Evolutionary conservation across 805 yeast genomes (phyloP).

Genomic region (Saccharomycopsis oosterbeekiorum): DNA sequence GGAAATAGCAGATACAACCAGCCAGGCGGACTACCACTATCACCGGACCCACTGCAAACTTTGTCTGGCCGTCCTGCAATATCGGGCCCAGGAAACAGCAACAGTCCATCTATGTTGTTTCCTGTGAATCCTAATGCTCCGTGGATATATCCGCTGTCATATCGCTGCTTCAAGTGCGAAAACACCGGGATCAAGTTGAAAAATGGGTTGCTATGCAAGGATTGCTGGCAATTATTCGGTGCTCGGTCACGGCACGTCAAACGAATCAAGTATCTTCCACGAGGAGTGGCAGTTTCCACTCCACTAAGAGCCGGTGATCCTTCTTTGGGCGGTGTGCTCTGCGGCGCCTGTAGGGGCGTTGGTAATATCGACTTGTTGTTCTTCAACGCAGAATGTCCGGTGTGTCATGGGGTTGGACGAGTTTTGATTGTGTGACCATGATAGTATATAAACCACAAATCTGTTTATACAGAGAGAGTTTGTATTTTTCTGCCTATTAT

Average conservation of each 20-base stretch:
- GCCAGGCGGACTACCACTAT: neutral
- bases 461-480: no score
- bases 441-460: no score
- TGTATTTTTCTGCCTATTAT: neutral
- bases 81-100: conserved; percentile 6
- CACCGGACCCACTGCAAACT: neutral
- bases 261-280: conserved; percentile 13
- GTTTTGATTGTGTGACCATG: conserved; percentile 20
- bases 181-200: conserved; percentile 60
- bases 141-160: conserved; percentile 56
- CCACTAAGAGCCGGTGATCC: conserved; percentile 70
- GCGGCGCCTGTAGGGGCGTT: conserved; percentile 63
- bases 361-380: conserved; percentile 48
- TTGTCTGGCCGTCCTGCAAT: conserved; percentile 3
- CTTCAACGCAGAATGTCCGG: conserved; percentile 52
- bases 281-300: conserved; percentile 28
- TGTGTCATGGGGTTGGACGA: conserved; percentile 62
- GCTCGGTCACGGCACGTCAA: conserved; percentile 25
- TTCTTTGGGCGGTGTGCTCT: conserved; percentile 56
- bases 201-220: conserved; percentile 56
- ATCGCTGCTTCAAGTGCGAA: conserved; percentile 55
- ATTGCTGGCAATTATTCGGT: conserved; percentile 60
- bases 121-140: conserved; percentile 31
- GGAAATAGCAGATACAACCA: neutral
- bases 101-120: conserved; percentile 13